phyloP scores from a whole-genome alignment of 192 early-diverging fungal genomes.

The Coemansia sp. region DNA sequence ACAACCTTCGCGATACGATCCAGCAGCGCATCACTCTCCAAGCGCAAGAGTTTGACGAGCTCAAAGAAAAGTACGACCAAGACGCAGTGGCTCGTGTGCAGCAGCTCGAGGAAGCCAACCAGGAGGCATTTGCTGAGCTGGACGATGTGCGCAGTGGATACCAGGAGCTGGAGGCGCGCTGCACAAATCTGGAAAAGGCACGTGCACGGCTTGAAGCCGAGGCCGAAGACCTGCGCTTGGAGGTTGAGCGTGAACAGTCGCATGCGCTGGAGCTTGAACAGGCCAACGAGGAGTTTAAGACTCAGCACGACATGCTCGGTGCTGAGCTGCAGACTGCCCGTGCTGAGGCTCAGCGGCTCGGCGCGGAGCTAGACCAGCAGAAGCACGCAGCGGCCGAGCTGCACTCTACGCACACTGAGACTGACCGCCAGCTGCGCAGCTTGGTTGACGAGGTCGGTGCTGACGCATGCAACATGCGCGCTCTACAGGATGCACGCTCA shows the following conservation, averaged over 20 bases:
- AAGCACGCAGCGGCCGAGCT: constrained; percentile 20
- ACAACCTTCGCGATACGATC: constrained; percentile 51
- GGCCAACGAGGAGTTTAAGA: constrained; percentile 59
- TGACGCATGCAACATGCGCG: constrained; percentile 68
- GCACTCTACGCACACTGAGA: constrained; percentile 28
- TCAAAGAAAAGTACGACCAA: constrained; percentile 63
- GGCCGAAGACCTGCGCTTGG: constrained; percentile 72
- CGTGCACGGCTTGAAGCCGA: constrained; percentile 66
- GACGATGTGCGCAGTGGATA: constrained; percentile 64
- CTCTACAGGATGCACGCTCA: constrained; percentile 42
- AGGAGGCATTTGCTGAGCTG: constrained; percentile 61
- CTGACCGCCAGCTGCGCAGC: constrained; percentile 57
- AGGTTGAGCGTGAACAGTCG: constrained; percentile 66
- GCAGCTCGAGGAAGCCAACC: constrained; percentile 60
- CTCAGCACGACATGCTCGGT: constrained; percentile 52
- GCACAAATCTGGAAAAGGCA: constrained; percentile 69
- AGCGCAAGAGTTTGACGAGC: constrained; percentile 62
- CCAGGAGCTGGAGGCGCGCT: constrained; percentile 61
- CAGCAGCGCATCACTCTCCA: constrained; percentile 59
- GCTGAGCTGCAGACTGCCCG: constrained; percentile 19
- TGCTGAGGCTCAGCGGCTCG: constrained; percentile 8
- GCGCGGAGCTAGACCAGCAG: constrained; percentile 14
- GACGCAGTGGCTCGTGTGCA: constrained; percentile 58
- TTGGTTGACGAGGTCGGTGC: constrained; percentile 64
- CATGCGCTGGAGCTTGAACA: constrained; percentile 59